phyloP scores from a whole-genome alignment of 1,139 yeast genomes.

The Saccharomyces hybrid region DNA sequence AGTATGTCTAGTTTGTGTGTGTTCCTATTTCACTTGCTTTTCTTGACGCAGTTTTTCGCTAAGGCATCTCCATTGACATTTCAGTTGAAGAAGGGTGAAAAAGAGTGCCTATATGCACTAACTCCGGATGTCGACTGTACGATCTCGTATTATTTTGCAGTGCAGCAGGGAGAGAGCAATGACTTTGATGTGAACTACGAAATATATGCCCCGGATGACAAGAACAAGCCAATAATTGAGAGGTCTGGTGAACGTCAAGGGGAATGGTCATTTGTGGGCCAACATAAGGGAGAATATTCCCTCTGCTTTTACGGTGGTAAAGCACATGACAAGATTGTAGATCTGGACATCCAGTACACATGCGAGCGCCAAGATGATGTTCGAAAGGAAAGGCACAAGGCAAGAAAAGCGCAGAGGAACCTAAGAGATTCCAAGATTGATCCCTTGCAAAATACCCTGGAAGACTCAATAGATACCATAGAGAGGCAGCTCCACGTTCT shows the following conservation, averaged over 20 bases:
- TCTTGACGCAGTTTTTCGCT: not conserved
- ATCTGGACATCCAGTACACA: slow-evolving; percentile 59
- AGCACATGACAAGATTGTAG: slow-evolving; percentile 85
- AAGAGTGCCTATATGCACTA: slow-evolving; percentile 69
- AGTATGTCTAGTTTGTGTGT: not conserved
- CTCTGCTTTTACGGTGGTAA: slow-evolving; percentile 84
- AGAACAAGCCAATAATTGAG: slow-evolving; percentile 39
- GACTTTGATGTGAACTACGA: slow-evolving; percentile 72
- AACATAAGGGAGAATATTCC: slow-evolving; percentile 73
- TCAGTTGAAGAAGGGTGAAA: slow-evolving; percentile 68
- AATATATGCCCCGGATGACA: slow-evolving; percentile 61
- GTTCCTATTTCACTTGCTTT: not conserved
- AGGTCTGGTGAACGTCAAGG: slow-evolving; percentile 75
- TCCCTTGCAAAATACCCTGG: slow-evolving; percentile 50
- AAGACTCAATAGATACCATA: slow-evolving; percentile 48
- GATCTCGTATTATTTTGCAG: slow-evolving; percentile 81
- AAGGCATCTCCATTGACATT: slow-evolving; percentile 54
- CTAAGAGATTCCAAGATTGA: slow-evolving; percentile 11
- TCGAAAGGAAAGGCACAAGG: slow-evolving; percentile 59
- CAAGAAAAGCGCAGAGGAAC: slow-evolving; percentile 15
- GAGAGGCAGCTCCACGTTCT: slow-evolving; percentile 62
- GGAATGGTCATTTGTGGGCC: slow-evolving; percentile 70
- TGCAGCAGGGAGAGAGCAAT: slow-evolving; percentile 74
- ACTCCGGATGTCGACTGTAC: slow-evolving; percentile 57
- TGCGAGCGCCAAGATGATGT: slow-evolving; percentile 48